Conservation (phyloP, 306 rosid genomes). For the Quercus berberidifolia region DNA sequence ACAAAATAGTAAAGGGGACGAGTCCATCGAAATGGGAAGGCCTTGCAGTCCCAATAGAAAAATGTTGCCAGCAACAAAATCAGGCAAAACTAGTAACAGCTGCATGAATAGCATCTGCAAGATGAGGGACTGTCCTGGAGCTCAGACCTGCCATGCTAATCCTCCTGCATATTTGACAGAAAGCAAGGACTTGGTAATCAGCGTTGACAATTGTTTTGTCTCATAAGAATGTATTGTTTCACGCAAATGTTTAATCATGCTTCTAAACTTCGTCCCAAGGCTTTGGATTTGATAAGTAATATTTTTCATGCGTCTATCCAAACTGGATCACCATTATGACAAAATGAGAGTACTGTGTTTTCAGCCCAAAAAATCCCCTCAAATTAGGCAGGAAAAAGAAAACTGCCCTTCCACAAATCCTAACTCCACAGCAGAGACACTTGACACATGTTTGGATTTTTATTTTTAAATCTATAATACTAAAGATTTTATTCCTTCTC, state of each 20-base stretch:
- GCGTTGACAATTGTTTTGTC: neutral
- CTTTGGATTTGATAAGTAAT: neutral
- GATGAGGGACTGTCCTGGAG: slow-evolving; percentile 83
- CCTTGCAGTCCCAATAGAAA: neutral
- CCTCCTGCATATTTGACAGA: slow-evolving; percentile 58
- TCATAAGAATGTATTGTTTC: neutral
- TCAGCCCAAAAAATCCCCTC: no score
- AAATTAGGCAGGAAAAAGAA: no score
- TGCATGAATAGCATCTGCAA: slow-evolving; percentile 86
- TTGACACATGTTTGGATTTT: neutral
- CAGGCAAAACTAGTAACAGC: slow-evolving; percentile 57
- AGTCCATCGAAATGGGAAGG: neutral
- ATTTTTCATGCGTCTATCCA: neutral
- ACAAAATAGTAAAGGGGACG: slow-evolving; percentile 7
- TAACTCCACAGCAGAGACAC: neutral
- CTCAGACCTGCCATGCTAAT: slow-evolving; percentile 99
- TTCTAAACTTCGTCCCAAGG: neutral
- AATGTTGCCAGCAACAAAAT: neutral
- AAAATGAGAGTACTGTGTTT: neutral
- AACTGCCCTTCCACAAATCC: neutral
- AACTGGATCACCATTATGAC: neutral
- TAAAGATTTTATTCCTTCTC: neutral
- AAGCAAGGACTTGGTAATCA: neutral
- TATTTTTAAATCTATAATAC: neutral
- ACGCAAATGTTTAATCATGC: neutral